Conservation (phyloP, 176 grass and related monocot species). For the Oryza glumipatula region DNA sequence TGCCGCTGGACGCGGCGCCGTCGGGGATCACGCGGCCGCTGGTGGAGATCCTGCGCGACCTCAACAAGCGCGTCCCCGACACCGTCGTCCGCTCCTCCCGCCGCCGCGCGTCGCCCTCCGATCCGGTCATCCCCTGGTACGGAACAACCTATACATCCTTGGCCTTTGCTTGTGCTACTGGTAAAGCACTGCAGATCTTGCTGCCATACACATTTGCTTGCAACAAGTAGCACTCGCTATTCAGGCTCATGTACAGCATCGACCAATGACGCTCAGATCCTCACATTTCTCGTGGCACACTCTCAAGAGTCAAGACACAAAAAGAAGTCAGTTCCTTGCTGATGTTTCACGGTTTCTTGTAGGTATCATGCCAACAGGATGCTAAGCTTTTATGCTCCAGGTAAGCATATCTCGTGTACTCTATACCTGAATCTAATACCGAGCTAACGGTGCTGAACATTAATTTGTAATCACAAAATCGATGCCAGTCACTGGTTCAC, state of each 20-base stretch:
- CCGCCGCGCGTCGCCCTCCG: constrained; percentile 45
- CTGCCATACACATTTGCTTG: neutral
- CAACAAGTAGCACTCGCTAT: neutral
- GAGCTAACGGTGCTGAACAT: neutral
- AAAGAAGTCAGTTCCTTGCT: neutral
- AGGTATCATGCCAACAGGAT: constrained; percentile 99
- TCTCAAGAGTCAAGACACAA: neutral
- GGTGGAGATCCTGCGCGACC: constrained; percentile 90
- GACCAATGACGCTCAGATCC: neutral
- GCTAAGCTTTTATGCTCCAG: constrained; percentile 99
- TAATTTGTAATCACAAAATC: neutral
- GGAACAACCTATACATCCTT: neutral
- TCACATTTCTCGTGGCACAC: neutral
- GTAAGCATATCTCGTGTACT: constrained; percentile 36
- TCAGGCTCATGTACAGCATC: neutral
- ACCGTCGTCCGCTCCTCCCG: constrained; percentile 52
- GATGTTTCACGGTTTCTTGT: neutral
- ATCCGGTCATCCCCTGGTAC: constrained; percentile 71
- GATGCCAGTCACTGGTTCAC: neutral
- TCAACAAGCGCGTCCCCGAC: constrained; percentile 95
- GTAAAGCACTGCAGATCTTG: neutral
- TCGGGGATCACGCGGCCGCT: constrained; percentile 81
- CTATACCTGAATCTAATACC: neutral
- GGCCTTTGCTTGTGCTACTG: neutral
- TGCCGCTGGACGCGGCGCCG: constrained; percentile 65